Evolutionary conservation across 805 yeast species (phyloP).

Genomic region (Maudiozyma bulderi): DNA sequence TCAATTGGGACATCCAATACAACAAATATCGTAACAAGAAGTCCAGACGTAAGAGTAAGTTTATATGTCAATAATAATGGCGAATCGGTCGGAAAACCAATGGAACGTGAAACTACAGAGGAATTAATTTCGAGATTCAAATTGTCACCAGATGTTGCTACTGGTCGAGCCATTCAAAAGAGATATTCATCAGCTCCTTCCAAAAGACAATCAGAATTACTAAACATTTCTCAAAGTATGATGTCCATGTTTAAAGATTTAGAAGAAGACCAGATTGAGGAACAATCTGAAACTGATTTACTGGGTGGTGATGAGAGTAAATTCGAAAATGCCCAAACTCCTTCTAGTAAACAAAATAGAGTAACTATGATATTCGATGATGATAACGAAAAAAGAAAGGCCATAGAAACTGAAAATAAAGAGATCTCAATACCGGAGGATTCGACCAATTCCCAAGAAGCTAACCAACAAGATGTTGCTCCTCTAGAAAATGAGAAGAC

Average conservation of each 20-base stretch:
- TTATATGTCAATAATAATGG: conserved; percentile 19
- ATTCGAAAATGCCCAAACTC: not conserved
- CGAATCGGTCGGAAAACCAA: conserved; percentile 1
- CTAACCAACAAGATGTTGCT: not conserved
- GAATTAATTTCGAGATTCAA: conserved; percentile 26
- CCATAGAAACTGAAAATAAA: not conserved
- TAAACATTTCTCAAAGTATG: conserved; percentile 16
- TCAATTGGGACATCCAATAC: conserved; percentile 27
- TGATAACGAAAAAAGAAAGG: conserved; percentile 11
- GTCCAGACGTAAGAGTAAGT: conserved; percentile 28
- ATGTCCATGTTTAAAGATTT: conserved; percentile 27
- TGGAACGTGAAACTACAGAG: conserved; percentile 28
- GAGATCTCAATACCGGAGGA: not conserved
- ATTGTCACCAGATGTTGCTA: conserved; percentile 20
- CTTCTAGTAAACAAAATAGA: conserved; percentile 12
- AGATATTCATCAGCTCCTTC: conserved; percentile 11
- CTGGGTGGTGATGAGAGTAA: not conserved
- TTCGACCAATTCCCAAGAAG: not conserved
- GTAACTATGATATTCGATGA: conserved; percentile 26
- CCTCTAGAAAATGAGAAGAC: not conserved
- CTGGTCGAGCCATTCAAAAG: conserved; percentile 11
- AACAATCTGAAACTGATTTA: conserved; percentile 2
- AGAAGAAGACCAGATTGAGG: conserved; percentile 16
- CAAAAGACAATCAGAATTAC: conserved; percentile 5
- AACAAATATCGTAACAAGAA: conserved; percentile 21